phyloP scores from a whole-genome alignment of 148 eudicot species.

The Vaccinium corymbosum region DNA sequence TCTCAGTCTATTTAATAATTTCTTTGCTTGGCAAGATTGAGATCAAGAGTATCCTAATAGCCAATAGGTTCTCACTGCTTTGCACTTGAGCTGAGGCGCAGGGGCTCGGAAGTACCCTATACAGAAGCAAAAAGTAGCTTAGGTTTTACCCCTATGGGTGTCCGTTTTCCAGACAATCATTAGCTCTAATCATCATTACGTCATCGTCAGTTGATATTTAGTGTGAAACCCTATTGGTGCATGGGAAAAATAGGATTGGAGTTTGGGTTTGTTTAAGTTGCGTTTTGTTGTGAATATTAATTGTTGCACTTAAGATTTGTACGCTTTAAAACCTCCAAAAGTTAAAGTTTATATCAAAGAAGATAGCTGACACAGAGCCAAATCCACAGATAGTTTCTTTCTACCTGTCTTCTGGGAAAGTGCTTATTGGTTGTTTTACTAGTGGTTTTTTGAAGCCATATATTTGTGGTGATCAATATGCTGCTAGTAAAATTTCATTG shows the following conservation, averaged over 20 bases:
- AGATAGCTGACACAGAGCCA: not conserved
- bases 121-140: not conserved
- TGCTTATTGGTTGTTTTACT: not conserved
- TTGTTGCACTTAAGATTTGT: not conserved
- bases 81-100: not conserved
- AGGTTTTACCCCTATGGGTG: not conserved
- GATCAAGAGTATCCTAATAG: not conserved
- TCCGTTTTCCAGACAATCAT: not conserved
- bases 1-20: not conserved
- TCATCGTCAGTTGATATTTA: not conserved
- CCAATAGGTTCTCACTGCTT: not conserved
- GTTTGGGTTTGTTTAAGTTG: not conserved
- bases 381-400: not conserved
- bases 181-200: not conserved
- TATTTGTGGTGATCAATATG: not conserved
- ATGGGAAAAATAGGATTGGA: not conserved
- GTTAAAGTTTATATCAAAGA: not conserved
- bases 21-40: not conserved
- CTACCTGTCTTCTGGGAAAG: not conserved
- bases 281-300: not conserved
- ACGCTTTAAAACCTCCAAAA: not conserved
- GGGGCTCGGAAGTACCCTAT: not conserved
- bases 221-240: not conserved
- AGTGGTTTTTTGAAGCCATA: not conserved
- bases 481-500: not conserved